Conservation (phyloP, 1,284 basidiomycete species). For the Mycena citricolor region DNA sequence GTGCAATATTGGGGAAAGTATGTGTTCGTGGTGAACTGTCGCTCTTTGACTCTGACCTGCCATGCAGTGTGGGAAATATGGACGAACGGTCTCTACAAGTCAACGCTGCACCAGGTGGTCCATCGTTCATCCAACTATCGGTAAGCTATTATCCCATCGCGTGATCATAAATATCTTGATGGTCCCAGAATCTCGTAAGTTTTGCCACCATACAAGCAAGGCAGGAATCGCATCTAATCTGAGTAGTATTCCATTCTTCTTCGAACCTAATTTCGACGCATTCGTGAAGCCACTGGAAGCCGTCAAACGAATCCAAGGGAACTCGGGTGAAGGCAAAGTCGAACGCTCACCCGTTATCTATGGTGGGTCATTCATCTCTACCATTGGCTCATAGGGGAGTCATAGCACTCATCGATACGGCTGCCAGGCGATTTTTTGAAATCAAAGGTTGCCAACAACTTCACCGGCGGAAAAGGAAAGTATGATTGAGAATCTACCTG, state of each 20-base stretch:
- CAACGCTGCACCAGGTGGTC: slow-evolving; percentile 77
- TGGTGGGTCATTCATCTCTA: no score
- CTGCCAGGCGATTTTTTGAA: slow-evolving; percentile 54
- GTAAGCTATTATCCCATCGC: slow-evolving; percentile 36
- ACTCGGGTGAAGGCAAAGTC: slow-evolving; percentile 18
- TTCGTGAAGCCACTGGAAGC: slow-evolving; percentile 58
- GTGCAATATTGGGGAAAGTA: slow-evolving; percentile 84
- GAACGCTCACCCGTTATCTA: slow-evolving; percentile 58
- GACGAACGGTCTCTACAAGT: slow-evolving; percentile 75
- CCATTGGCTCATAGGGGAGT: no score
- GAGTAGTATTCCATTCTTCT: slow-evolving; percentile 78
- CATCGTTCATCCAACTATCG: slow-evolving; percentile 73
- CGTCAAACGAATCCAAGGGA: slow-evolving; percentile 45
- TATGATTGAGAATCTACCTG: no score
- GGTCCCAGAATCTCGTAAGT: slow-evolving; percentile 67
- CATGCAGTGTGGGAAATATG: slow-evolving; percentile 80
- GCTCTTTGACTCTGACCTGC: no score
- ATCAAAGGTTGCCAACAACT: slow-evolving; percentile 72
- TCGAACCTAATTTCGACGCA: slow-evolving; percentile 79
- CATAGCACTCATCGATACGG: no score
- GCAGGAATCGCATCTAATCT: not conserved
- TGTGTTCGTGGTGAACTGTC: not conserved
- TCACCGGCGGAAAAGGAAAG: slow-evolving; percentile 47
- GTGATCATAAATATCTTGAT: slow-evolving; percentile 5
- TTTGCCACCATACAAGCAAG: slow-evolving; percentile 2